Conservation (phyloP, 2,329 filamentous ascomycete genomes). For the Fusarium phyllophilum region DNA sequence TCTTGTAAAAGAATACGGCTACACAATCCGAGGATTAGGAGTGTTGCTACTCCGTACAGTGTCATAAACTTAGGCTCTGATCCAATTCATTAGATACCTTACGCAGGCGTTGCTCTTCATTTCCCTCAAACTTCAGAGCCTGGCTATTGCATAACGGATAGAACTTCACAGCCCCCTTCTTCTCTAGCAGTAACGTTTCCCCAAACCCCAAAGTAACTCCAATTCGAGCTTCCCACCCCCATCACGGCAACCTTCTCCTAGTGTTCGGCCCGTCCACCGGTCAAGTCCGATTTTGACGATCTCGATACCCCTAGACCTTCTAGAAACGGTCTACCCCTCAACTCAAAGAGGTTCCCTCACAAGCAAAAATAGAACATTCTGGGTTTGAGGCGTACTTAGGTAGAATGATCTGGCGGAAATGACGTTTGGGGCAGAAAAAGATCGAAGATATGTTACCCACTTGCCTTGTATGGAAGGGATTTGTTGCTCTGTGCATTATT, state of each 20-base stretch:
- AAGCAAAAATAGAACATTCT: not conserved
- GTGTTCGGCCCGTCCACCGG: constrained; percentile 7
- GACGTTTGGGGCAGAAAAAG: constrained; percentile 2
- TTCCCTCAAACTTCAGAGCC: too few species aligned
- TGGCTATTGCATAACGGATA: not conserved
- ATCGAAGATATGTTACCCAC: constrained; percentile 21
- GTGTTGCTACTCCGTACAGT: too few species aligned
- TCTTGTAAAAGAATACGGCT: not conserved
- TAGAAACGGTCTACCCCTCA: not conserved
- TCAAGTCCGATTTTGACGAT: constrained; percentile 2
- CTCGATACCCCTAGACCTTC: not conserved
- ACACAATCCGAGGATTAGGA: not conserved
- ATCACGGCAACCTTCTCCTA: not conserved
- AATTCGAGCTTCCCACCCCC: not conserved
- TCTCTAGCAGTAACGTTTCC: not conserved
- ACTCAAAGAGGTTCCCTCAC: not conserved
- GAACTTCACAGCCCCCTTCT: not conserved
- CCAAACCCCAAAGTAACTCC: not conserved
- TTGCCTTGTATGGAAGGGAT: constrained; percentile 20
- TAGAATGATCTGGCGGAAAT: not conserved
- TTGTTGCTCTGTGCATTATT: constrained; percentile 13
- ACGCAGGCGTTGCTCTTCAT: not conserved
- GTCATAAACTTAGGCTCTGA: not conserved
- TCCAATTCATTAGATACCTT: not conserved
- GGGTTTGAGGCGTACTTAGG: not conserved